Evolutionary conservation across 176 grass and related monocot genomes (phyloP), one percentile per base, ranked within the genome.

Genomic region (sorghum (Sorghum bicolor)): DNA sequence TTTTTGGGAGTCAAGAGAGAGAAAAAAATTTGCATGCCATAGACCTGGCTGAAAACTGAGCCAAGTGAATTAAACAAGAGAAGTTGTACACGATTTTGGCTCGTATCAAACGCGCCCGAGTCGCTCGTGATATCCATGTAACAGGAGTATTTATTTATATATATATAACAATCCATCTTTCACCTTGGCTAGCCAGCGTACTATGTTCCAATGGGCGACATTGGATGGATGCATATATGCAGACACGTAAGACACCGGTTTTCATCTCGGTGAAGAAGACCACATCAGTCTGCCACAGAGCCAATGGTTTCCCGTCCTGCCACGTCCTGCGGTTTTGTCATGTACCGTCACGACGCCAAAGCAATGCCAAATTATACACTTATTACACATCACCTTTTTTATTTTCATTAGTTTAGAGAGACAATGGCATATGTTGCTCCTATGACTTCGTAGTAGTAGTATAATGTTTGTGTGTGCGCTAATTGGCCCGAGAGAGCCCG

Each of bases 231-330:
- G 57, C 5, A 3, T 55, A 58, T 60, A 45, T 55, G 19, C 19
- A 8, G 4, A 11, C 22, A 67, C 45, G 2, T 16, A 36, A 58
- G 4, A 20, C 26, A 66, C 68, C 34, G 5, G 48, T 55, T 83
- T 73, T 43, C 13, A 20, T 66, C 79, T 14, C 12, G 57, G 81
- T 78, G 43, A 79, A 67, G 43, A 79, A 67, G 44, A 25, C 8
- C 39, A 19, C 72, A 79, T 34, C 81, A 66, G 67, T 22, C 67
- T 2, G 43, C 77, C 67, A 78, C 80, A 25, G 53, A 73, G 74
- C 67, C 45, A 20, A 26, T 45, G 57, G 43, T 70, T 82, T 47
- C 5, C 3, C 29, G 29, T n/a, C 1, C 30, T 7, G 72, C 39
- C 24, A 33, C 36, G 53, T 58, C 53, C 53, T 9, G 14, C 28